Conservation (phyloP, 2,329 filamentous ascomycete genomes). For the Botrytis tulipae region DNA sequence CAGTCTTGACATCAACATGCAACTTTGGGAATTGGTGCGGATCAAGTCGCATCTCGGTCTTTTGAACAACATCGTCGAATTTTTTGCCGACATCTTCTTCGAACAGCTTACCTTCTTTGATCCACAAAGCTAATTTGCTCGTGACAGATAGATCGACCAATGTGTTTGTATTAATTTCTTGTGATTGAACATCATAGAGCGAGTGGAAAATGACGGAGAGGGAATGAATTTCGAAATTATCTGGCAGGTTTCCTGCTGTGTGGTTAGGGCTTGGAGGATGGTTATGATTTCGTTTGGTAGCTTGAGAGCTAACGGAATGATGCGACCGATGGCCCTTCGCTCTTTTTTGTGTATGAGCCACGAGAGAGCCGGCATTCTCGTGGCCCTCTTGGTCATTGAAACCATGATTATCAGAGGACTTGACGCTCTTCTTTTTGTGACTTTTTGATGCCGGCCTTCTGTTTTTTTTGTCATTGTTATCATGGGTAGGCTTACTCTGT, state of each 20-base stretch:
- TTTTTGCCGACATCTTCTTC: conserved; percentile 63
- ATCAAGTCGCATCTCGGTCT: conserved; percentile 37
- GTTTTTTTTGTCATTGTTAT: conserved; percentile 62
- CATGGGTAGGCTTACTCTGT: conserved; percentile 48
- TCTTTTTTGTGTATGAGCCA: conserved; percentile 67
- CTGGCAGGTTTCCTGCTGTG: conserved; percentile 63
- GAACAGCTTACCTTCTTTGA: conserved; percentile 69
- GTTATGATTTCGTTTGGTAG: conserved; percentile 56
- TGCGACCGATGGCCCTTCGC: conserved; percentile 79
- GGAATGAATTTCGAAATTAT: conserved; percentile 63
- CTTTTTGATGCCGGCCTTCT: conserved; percentile 76
- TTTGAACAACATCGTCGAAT: conserved; percentile 66
- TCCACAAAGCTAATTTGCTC: conserved; percentile 73
- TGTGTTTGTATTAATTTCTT: conserved; percentile 68
- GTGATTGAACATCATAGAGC: conserved; percentile 63
- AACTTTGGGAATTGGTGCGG: conserved; percentile 36
- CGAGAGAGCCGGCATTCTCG: conserved; percentile 48
- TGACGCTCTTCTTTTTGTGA: conserved; percentile 78
- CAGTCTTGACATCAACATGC: conserved; percentile 33
- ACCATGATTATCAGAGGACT: conserved; percentile 66
- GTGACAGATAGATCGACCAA: conserved; percentile 75
- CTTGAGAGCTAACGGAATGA: conserved; percentile 70
- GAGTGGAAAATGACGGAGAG: conserved; percentile 76
- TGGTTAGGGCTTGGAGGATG: conserved; percentile 72
- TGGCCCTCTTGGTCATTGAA: conserved; percentile 53